These are phyloP conservation scores for Erodium chrysanthum DNA, from an alignment of 441 rosid genomes.

Conservation along the genomic window DNA sequence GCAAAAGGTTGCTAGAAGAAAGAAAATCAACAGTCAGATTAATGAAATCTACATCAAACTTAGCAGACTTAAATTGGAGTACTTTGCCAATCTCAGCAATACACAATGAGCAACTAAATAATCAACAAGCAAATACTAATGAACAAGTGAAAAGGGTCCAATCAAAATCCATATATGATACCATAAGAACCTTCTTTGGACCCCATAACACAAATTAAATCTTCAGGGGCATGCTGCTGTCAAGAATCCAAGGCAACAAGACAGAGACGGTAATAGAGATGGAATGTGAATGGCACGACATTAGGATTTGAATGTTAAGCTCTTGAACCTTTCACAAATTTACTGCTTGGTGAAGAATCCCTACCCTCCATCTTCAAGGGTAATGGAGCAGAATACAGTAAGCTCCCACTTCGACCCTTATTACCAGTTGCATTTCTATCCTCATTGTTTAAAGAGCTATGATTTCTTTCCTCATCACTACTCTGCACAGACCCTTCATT, in stretches of 20 bases:
- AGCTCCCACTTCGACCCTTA: constrained; percentile 27
- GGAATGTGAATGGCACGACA: background rate
- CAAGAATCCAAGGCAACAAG: background rate
- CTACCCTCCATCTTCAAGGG: constrained; percentile 72
- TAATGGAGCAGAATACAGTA: constrained; percentile 53
- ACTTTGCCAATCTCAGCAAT: background rate
- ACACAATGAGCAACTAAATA: background rate
- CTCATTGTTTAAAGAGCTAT: constrained; percentile 15
- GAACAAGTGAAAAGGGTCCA: background rate
- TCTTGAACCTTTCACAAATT: constrained; percentile 23
- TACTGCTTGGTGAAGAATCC: constrained; percentile 33
- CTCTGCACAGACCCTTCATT: constrained; percentile 26
- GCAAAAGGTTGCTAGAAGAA: background rate
- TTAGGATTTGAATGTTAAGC: background rate
- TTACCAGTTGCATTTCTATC: constrained; percentile 17
- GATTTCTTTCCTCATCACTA: constrained; percentile 27
- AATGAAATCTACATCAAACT: background rate
- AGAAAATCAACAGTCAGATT: background rate
- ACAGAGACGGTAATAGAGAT: background rate
- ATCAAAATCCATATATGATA: background rate
- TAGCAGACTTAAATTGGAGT: background rate
- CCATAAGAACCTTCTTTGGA: background rate
- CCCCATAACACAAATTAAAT: background rate
- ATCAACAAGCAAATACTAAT: background rate
- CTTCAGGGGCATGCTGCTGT: background rate